Evolutionary conservation across 805 yeast species (phyloP).

Genomic region (Wickerhamomyces queroliae): DNA sequence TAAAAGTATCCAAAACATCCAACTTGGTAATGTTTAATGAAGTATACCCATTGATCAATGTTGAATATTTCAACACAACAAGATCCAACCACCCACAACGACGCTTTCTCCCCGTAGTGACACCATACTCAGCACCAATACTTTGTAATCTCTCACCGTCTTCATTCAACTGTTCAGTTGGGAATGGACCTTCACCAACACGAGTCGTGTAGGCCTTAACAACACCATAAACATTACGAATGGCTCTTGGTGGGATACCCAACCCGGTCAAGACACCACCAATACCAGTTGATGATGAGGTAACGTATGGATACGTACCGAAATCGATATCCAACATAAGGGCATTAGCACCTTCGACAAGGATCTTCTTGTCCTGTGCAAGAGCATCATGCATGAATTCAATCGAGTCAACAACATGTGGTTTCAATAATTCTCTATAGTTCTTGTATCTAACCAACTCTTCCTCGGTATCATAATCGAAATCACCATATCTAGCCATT

Average conservation of each 20-base stretch:
- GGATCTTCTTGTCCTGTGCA: slow-evolving; percentile 70
- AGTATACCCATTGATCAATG: slow-evolving; percentile 92
- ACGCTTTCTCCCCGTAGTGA: slow-evolving; percentile 97
- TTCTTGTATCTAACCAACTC: slow-evolving; percentile 75
- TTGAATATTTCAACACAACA: slow-evolving; percentile 89
- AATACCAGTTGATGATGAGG: slow-evolving; percentile 92
- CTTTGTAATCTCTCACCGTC: slow-evolving; percentile 82
- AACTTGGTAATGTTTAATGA: slow-evolving; percentile 90
- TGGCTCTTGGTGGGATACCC: slow-evolving; percentile 88
- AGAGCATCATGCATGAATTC: slow-evolving; percentile 78
- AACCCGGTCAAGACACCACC: slow-evolving; percentile 98
- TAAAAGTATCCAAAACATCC: slow-evolving; percentile 88
- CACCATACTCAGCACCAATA: slow-evolving; percentile 96
- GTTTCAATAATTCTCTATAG: slow-evolving; percentile 69
- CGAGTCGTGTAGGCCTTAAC: slow-evolving; percentile 98
- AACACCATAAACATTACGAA: slow-evolving; percentile 84
- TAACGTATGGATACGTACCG: slow-evolving; percentile 97
- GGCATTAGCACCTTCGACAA: slow-evolving; percentile 98
- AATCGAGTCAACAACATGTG: slow-evolving; percentile 92
- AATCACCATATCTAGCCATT: slow-evolving; percentile 86
- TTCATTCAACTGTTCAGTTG: slow-evolving; percentile 89
- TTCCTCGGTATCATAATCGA: slow-evolving; percentile 77
- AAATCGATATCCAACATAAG: slow-evolving; percentile 95
- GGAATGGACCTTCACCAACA: slow-evolving; percentile 99
- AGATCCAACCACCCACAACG: slow-evolving; percentile 99